Conservation (phyloP, 805 yeast species). For the Candida ponderosae region DNA sequence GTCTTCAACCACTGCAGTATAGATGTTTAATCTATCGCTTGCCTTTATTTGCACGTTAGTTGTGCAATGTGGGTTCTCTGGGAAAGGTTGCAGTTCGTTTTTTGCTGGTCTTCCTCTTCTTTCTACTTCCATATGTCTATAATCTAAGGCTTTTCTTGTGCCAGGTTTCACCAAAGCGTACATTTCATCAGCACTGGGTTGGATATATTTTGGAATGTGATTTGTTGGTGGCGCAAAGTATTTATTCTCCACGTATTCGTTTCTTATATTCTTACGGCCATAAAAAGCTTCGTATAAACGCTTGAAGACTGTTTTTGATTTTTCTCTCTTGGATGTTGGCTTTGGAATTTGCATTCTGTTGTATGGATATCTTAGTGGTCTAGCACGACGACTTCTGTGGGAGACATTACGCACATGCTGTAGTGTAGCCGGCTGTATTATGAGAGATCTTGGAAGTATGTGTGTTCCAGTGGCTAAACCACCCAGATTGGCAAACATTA, state of each 20-base stretch:
- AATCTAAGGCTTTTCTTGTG: conserved; percentile 18
- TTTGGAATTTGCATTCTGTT: conserved; percentile 37
- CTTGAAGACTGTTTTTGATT: conserved; percentile 46
- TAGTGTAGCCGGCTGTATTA: neutral
- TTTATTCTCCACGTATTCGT: conserved; percentile 72
- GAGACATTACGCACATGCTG: conserved; percentile 39
- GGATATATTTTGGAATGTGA: conserved; percentile 67
- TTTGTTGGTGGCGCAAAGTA: conserved; percentile 60
- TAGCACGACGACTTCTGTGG: conserved; percentile 26
- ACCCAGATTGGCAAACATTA: neutral
- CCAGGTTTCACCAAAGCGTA: conserved; percentile 26
- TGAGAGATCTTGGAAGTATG: neutral
- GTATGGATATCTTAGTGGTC: conserved; percentile 40
- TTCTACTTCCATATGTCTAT: conserved; percentile 7
- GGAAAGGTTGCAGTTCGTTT: conserved; percentile 65
- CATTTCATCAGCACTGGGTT: conserved; percentile 42
- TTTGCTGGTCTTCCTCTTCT: conserved; percentile 3
- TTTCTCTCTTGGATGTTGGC: conserved; percentile 29
- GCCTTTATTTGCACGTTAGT: conserved; percentile 58
- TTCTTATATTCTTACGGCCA: conserved; percentile 79
- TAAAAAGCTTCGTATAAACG: conserved; percentile 64
- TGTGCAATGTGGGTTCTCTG: conserved; percentile 59
- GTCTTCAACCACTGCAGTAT: conserved; percentile 43
- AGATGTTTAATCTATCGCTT: conserved; percentile 52
- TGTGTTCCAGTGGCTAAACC: neutral